A percentile compares a stretch with the other conserved stretches of the same genome.
Conservation (phyloP, 2,329 filamentous ascomycete genomes). For the Clonostachys sp. region DNA sequence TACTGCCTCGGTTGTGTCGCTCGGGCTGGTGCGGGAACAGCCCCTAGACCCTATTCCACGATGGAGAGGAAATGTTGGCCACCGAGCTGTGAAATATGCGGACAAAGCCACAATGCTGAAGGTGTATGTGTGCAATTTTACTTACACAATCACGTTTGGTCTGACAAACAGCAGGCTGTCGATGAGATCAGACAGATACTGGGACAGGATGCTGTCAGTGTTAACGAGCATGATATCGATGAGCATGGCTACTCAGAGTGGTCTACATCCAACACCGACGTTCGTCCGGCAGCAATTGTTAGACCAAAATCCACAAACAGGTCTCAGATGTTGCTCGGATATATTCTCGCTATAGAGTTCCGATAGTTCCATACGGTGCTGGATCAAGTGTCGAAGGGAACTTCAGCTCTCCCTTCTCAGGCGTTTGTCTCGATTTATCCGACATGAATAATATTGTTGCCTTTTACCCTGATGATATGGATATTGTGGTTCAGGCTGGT, state of each 20-base stretch:
- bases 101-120: too few species aligned
- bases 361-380: slow-evolving; percentile 72
- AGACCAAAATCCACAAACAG: slow-evolving; percentile 62
- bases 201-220: slow-evolving; percentile 56
- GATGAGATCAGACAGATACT: slow-evolving; percentile 44
- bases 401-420: slow-evolving; percentile 62
- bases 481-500: slow-evolving; percentile 66
- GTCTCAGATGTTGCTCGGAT: slow-evolving; percentile 59
- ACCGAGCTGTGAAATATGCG: too few species aligned
- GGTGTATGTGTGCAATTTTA: too few species aligned
- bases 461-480: slow-evolving; percentile 64
- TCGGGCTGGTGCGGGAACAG: too few species aligned
- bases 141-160: too few species aligned
- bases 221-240: slow-evolving; percentile 59
- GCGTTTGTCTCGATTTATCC: slow-evolving; percentile 66
- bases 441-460: slow-evolving; percentile 63
- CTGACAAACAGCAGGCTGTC: slow-evolving; percentile 37
- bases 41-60: too few species aligned
- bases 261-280: slow-evolving; percentile 63
- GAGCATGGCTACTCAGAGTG: slow-evolving; percentile 66
- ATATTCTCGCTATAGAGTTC: slow-evolving; percentile 58
- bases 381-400: slow-evolving; percentile 70
- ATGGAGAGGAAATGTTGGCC: too few species aligned
- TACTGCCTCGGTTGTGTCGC: too few species aligned
- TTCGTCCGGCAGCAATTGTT: slow-evolving; percentile 59